Percentiles rank a stretch among this genome's conserved stretches.
These are phyloP conservation scores for Saturnispora mendoncae DNA, from an alignment of 805 yeast species.

Conservation along the genomic window DNA sequence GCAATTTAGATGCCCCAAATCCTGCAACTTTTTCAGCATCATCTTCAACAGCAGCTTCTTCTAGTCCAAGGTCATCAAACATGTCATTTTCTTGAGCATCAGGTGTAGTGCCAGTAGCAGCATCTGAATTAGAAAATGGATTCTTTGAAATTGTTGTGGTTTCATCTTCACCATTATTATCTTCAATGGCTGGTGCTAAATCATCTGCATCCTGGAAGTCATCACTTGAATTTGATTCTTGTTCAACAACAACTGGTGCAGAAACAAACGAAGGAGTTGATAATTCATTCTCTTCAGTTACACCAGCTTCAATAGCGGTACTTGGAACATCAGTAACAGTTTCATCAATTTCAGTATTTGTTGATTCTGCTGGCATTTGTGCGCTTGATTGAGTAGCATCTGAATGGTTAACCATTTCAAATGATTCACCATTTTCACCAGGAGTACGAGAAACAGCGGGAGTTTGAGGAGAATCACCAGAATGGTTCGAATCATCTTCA, in stretches of 20 bases:
- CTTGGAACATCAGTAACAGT: constrained; percentile 6
- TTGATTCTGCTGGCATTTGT: constrained; percentile 1
- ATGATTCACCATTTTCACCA: constrained; percentile 35
- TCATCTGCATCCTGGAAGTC: constrained; percentile 14
- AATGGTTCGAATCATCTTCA: constrained; percentile 24
- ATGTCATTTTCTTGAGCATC: constrained; percentile 15
- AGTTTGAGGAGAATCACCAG: constrained; percentile 20
- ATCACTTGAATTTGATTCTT: constrained; percentile 14
- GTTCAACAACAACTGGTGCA: background rate
- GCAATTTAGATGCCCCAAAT: background rate
- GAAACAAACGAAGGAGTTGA: background rate
- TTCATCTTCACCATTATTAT: constrained; percentile 3
- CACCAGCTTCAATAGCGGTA: constrained; percentile 10
- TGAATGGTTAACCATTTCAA: constrained; percentile 45
- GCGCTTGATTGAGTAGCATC: constrained; percentile 22
- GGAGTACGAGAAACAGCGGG: constrained; percentile 9
- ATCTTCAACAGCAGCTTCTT: constrained; percentile 25
- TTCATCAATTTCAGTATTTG: constrained; percentile 5
- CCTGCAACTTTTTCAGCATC: constrained; percentile 7
- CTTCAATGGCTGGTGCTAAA: constrained; percentile 9
- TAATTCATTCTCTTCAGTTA: background rate
- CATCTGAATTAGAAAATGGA: constrained; percentile 15
- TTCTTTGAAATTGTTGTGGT: constrained; percentile 7
- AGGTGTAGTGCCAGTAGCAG: constrained; percentile 13
- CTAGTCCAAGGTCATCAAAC: constrained; percentile 31